These are phyloP conservation scores for Aspergillus tamarii DNA, from an alignment of 2,329 filamentous ascomycete genomes.

Conservation along the genomic window DNA sequence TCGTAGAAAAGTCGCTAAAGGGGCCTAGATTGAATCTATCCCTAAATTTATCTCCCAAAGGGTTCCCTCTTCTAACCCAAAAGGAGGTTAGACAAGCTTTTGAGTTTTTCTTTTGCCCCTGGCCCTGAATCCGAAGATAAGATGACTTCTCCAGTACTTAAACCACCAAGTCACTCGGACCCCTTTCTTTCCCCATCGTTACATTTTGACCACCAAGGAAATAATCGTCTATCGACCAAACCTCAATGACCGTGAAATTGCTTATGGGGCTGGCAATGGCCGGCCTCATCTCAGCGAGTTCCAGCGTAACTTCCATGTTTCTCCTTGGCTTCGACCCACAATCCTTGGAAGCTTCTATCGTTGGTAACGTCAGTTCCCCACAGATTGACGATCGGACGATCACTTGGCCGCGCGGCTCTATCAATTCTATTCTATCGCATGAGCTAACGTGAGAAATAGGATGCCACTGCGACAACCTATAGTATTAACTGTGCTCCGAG, in stretches of 20 bases:
- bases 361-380: slow-evolving; percentile 24
- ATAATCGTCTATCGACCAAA: background rate
- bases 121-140: background rate
- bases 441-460: slow-evolving; percentile 13
- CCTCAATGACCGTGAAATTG: slow-evolving; percentile 18
- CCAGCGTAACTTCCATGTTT: slow-evolving; percentile 29
- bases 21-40: background rate
- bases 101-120: slow-evolving; percentile 1
- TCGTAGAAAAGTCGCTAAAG: background rate
- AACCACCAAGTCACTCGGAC: background rate
- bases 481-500: slow-evolving; percentile 29
- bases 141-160: background rate
- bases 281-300: slow-evolving; percentile 23
- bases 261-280: slow-evolving; percentile 22
- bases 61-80: background rate
- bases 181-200: background rate
- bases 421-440: background rate
- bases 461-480: slow-evolving; percentile 30
- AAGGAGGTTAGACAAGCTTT: background rate
- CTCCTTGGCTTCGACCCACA: slow-evolving; percentile 28
- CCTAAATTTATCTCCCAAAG: background rate
- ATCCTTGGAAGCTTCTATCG: slow-evolving; percentile 29
- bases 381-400: background rate
- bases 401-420: background rate
- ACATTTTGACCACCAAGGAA: background rate